Evolutionary conservation across 495 filamentous ascomycete genomes (phyloP), one percentile per base, ranked within the genome.

Genomic region (Podospora pseudoanserina): DNA sequence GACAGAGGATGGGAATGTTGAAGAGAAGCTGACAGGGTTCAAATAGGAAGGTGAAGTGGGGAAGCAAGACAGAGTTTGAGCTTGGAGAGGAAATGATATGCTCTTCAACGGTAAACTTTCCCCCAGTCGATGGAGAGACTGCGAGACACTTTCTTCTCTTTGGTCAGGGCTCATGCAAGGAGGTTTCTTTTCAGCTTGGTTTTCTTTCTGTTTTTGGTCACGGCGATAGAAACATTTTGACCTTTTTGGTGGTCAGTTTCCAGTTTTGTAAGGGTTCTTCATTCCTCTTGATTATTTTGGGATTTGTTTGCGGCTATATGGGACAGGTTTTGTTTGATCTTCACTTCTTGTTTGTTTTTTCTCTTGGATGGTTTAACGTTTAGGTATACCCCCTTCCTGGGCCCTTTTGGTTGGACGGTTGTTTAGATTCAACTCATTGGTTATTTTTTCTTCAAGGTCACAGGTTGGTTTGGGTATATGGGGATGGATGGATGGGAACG

Each of bases 11-110:
- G 39, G 15, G 39, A 49, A 49, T 49, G 39, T 16, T 49, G 9
- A 49, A 49, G 39, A 49, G 39, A 13, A 49, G 9, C 39, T 9
- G 39, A 49, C 39, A 49, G 9, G 5, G 15, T 49, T 49, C 6
- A 16, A 49, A 49, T 49, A 49, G 39, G 39, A 49, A 49, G 39
- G 39, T 49, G 39, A 49, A 49, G 39, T 49, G 39, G 39, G 39
- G 39, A 49, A 49, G 39, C 27, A 15, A 30, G 60, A 30, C 19
- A 30, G 28, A 1, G 39, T 49, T 11, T 11, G 2, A 6, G 39
- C 61, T 63, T 44, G 16, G 61, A 63, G 32, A 20, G 61, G 61
- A 20, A 63, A 49, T 34, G 61, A 63, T 63, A 23, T 49, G 3
- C 61, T 15, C 28, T 19, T 39, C 28, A 7, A 19, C 60, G 7